phyloP scores from a whole-genome alignment of 805 yeast genomes.

The Wickerhamomyces bovis region DNA sequence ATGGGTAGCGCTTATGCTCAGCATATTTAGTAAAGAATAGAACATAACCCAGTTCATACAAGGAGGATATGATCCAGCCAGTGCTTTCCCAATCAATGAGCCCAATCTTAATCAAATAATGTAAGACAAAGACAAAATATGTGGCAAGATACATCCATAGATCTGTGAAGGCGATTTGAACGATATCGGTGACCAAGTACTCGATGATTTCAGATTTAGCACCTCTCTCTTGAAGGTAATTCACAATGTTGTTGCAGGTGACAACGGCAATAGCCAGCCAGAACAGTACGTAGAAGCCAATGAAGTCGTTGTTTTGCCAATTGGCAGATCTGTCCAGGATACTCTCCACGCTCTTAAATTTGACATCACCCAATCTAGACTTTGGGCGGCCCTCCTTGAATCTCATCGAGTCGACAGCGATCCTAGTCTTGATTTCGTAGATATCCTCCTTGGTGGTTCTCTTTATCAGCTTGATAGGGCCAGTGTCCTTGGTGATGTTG shows the following conservation, averaged over 20 bases:
- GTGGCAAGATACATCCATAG: slow-evolving; percentile 62
- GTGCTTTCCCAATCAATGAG: slow-evolving; percentile 50
- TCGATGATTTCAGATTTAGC: slow-evolving; percentile 48
- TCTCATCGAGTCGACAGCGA: slow-evolving; percentile 14
- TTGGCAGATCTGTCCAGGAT: slow-evolving; percentile 20
- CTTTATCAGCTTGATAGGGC: slow-evolving; percentile 5
- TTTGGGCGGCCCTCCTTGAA: slow-evolving; percentile 21
- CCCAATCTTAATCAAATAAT: slow-evolving; percentile 41
- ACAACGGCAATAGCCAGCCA: slow-evolving; percentile 51
- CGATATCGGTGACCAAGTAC: slow-evolving; percentile 54
- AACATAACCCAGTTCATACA: slow-evolving; percentile 51
- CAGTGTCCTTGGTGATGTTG: neutral
- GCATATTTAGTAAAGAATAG: slow-evolving; percentile 51
- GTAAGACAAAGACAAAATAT: slow-evolving; percentile 57
- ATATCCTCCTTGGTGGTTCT: slow-evolving; percentile 15
- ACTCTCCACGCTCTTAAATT: slow-evolving; percentile 14
- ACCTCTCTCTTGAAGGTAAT: slow-evolving; percentile 44
- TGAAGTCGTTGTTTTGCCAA: slow-evolving; percentile 35
- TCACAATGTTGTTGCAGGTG: slow-evolving; percentile 46
- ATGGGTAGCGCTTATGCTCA: slow-evolving; percentile 55
- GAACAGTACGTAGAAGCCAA: slow-evolving; percentile 74
- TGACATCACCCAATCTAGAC: slow-evolving; percentile 23
- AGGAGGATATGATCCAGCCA: slow-evolving; percentile 61
- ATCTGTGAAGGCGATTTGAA: slow-evolving; percentile 70
- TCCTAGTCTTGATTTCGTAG: slow-evolving; percentile 13